Evolutionary conservation across 192 early-diverging fungal genomes (phyloP), one percentile per base, ranked within the genome.

Genomic region (Mortierella claussenii): DNA sequence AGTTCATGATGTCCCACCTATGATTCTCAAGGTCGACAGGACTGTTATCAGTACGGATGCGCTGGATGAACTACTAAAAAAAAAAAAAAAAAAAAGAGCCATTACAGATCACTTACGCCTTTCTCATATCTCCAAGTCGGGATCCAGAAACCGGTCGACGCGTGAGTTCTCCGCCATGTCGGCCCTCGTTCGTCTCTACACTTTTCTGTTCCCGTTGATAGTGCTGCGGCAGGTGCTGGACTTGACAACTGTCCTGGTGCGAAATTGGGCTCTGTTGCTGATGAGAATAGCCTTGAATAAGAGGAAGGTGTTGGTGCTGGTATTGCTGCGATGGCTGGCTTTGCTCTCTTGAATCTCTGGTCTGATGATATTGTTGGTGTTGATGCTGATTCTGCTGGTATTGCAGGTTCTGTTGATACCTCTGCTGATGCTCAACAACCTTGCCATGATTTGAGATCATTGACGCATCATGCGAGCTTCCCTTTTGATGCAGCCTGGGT

Each of bases 1-100:
- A 18, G 37, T 62, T 76, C 4, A 76, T 42, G 30, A 76, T 67
- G 46, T 76, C 73, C 73, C 73, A 76, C 26, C 69, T 71, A 71
- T 10, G 6, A 49, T 40, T 26, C 40, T 26, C 7, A 40, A 40
- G 13, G 7, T 7, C 13, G 7, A 40, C 37, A 40, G 9, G 21
- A 28, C 28, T 13, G 27, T 52, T 32, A n/a, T 26, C 27, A 52
- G 15, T 17, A 28, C 15, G 24, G 24, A 52, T 21, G 21, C 9
- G 18, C 15, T 40, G 7, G 13, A 40, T 40, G 37, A 40, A 40
- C 37, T 40, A 40, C 7, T 40, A 40, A 40, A 10, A 40, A 40
- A 40, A 40, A 40, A 13, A 10, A 40, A 40, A 40, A 44, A 30
- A 13, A 32, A 46, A 26, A 42, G n/a, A n/a, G n/a, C n/a, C n/a